phyloP scores from a whole-genome alignment of 208 protist genomes.

The Leishmania gerbilli region DNA sequence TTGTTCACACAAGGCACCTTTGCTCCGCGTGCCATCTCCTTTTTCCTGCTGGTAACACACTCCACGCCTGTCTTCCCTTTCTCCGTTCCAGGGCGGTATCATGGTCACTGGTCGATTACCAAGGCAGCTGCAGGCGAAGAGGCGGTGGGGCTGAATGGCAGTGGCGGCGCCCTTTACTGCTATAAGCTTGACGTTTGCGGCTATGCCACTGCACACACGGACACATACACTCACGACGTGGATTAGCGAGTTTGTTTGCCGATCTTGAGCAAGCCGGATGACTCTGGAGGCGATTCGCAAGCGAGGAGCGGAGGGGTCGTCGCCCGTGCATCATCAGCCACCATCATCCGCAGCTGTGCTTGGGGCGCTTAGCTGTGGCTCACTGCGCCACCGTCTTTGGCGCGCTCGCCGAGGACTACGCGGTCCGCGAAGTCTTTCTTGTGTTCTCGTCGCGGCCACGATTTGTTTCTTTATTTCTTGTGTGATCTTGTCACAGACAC shows the following conservation, averaged over 20 bases:
- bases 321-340: background rate
- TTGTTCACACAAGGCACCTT: background rate
- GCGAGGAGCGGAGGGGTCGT: background rate
- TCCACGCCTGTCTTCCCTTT: background rate
- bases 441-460: background rate
- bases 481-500: conserved; percentile 1
- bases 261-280: background rate
- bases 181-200: background rate
- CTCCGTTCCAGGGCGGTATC: background rate
- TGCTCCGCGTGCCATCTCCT: background rate
- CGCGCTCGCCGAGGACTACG: background rate
- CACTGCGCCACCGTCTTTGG: background rate
- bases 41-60: background rate
- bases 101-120: background rate
- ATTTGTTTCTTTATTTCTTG: background rate
- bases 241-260: background rate
- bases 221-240: background rate
- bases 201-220: background rate
- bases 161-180: background rate
- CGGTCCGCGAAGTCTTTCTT: background rate
- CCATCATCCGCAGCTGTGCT: background rate
- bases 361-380: background rate
- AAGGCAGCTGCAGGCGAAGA: background rate
- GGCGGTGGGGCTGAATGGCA: background rate
- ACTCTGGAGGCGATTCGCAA: background rate